phyloP scores from a whole-genome alignment of 2,329 filamentous ascomycete genomes.

The Coniella vitis region DNA sequence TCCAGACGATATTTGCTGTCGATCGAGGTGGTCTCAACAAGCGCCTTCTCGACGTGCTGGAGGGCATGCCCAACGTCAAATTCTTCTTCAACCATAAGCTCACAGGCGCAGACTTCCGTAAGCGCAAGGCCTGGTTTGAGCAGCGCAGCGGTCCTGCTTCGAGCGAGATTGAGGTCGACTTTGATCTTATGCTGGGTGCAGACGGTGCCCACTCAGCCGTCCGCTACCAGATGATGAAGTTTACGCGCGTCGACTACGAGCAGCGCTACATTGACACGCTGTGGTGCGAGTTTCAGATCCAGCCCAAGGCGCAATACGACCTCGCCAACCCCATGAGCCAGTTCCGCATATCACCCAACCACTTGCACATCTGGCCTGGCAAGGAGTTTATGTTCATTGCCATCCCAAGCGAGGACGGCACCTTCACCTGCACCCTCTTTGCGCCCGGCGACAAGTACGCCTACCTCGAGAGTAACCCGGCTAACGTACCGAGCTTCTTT shows the following conservation, averaged over 20 bases:
- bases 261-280: constrained; percentile 95
- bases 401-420: constrained; percentile 76
- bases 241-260: constrained; percentile 77
- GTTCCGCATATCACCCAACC: constrained; percentile 83
- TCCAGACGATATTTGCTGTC: constrained; percentile 73
- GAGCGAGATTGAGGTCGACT: constrained; percentile 72
- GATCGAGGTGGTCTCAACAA: constrained; percentile 82
- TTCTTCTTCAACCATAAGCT: constrained; percentile 92
- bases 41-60: constrained; percentile 74
- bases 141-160: constrained; percentile 34
- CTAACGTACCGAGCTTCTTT: constrained; percentile 65
- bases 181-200: constrained; percentile 89
- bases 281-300: constrained; percentile 93
- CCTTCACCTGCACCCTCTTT: constrained; percentile 94
- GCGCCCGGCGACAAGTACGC: constrained; percentile 65
- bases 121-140: constrained; percentile 84
- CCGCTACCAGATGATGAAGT: constrained; percentile 95
- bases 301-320: constrained; percentile 34
- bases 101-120: constrained; percentile 77
- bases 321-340: constrained; percentile 29
- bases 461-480: constrained; percentile 56
- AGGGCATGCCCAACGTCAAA: constrained; percentile 79
- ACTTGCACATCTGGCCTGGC: constrained; percentile 96
- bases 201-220: constrained; percentile 92
- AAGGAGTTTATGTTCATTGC: constrained; percentile 98